Evolutionary conservation across 2,329 filamentous ascomycete species (phyloP), one percentile per base, ranked within the genome.

Genomic region (Trichophyton rubrum): DNA sequence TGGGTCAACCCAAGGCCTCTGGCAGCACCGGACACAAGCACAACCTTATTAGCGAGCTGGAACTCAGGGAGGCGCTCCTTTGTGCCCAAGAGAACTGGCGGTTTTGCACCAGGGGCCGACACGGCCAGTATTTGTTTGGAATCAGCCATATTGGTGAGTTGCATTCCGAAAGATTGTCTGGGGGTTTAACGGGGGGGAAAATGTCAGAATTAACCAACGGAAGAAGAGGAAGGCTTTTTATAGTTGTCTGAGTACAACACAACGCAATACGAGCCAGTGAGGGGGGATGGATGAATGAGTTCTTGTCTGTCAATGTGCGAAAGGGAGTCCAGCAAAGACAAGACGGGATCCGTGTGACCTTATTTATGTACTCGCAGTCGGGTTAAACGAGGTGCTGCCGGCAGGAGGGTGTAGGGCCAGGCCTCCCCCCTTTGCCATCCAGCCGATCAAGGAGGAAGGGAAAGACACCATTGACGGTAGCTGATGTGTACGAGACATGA

Each of bases 1-100:
- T 90, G 82, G 4, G 85, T 82, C 20, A 92, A 74, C n/a, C 88
- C 88, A 8, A 91, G 78, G 0, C 88, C 88, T 62, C 84, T 80
- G 1, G 82, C 87, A 60, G 82, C 88, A 17, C 88, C 88, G 1
- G 86, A 87, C 2, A 90, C 84, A 33, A 88, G 71, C 55, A 89
- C 82, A 1, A 88, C 80, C 72, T 85, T 90, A 73, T 83, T 82
- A 64, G 82, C 79, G 64, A 95, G 80, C 68, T 81, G 85, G 77
- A 93, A 93, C 69, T 93, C 89, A 51, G 87, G 85, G 58, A 91
- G 74, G 58, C 73, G 66, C 58, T 30, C 40, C 60, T 62, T 62
- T 20, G 60, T 65, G 22, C 59, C 60, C n/a, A 62, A 35, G 20
- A 35, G 57, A 8, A 60, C 45, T 8, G 49, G 27, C 3, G 49